Evolutionary conservation across 495 filamentous ascomycete genomes (phyloP), one percentile per base, ranked within the genome.

Genomic region (Penicillium macrosclerotiorum): DNA sequence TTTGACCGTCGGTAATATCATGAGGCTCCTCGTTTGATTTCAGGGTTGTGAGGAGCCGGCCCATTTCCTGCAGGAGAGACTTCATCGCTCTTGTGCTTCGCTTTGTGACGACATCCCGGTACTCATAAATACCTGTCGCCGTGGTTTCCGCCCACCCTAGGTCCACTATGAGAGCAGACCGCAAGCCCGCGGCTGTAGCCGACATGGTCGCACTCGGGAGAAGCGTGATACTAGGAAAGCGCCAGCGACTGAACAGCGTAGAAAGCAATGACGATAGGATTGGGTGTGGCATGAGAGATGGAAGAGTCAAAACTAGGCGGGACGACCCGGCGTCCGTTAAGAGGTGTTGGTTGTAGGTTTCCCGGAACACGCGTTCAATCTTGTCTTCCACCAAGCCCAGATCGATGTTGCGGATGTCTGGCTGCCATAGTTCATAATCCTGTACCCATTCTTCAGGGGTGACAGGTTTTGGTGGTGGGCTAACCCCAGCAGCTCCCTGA

Each of bases 71-170:
- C 5, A 80, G 73, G 7, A 95, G 69, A 31, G 75, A 56, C 57
- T 83, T 87, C 51, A 82, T 89, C 11, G 84, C 90, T 50, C 93
- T 75, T 11, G 86, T 77, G 29, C 78, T 93, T 36, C 89, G 73
- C 46, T 68, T 73, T 23, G 77, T 76, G 18, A 67, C 60, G 4
- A 96, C 77, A 53, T 95, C 88, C 40, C 92, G 78, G 47, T 91
- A 94, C 62, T 98, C 94, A 57, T 88, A 96, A 16, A 97, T 73
- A 2, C 80, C 81, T 0, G 87, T 93, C 11, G 90, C 77, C 0
- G 83, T 78, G 0, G 89, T 92, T 60, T 96, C 94, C 30, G 78
- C 77, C 93, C 93, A 97, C 42, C 92, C 92, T 26, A 98, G 72
- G 59, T 97, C 90, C 8, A 97, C 76, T 3, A 96, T 79, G 18